Evolutionary conservation across 1,284 basidiomycete genomes (phyloP).

Genomic region (Lentinus polychrous): DNA sequence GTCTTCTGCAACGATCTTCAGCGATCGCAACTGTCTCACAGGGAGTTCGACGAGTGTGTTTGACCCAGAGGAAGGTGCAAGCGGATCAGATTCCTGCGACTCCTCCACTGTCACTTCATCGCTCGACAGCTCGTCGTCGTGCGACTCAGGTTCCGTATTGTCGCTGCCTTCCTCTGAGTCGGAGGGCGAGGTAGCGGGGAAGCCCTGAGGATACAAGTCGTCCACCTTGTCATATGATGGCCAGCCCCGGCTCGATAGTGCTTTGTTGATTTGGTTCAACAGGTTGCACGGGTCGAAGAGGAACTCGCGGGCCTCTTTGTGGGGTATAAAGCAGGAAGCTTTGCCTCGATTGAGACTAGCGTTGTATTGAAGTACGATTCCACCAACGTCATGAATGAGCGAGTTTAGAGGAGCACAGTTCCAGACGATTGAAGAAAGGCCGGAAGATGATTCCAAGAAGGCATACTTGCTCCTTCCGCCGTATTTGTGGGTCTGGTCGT

Average conservation of each 20-base stretch:
- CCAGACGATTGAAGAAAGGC: background rate
- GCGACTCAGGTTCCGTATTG: background rate
- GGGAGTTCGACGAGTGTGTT: background rate
- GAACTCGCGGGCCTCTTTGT: background rate
- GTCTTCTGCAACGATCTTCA: background rate
- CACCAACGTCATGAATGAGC: background rate
- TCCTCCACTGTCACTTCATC: background rate
- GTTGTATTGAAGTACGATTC: background rate
- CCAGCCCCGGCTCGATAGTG: background rate
- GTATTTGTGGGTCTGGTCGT: background rate
- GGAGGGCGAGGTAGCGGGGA: too few relatives aligned
- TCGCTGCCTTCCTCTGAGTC: background rate
- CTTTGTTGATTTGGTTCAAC: background rate
- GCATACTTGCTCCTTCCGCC: background rate
- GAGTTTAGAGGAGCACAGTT: background rate
- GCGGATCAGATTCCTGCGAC: background rate
- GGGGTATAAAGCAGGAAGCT: too few relatives aligned
- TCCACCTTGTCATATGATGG: background rate
- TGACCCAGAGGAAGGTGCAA: background rate
- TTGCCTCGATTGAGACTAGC: background rate
- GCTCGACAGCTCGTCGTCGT: background rate
- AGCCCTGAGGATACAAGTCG: background rate
- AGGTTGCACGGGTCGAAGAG: background rate
- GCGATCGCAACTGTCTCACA: background rate
- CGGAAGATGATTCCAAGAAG: background rate